phyloP scores from a whole-genome alignment of 1,284 basidiomycete genomes.

The Trichosporon ovoides region DNA sequence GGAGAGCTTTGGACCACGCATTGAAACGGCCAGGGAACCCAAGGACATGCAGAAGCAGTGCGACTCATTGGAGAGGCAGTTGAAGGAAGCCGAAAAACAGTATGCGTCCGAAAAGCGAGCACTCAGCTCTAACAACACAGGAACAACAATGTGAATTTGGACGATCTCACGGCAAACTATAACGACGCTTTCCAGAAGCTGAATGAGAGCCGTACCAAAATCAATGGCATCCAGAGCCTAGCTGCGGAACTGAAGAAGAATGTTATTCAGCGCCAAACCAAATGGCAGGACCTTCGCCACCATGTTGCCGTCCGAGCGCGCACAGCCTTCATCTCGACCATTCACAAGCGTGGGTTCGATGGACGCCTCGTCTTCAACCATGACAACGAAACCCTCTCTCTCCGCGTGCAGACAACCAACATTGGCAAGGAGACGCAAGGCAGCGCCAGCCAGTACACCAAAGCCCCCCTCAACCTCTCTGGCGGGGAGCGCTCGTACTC shows the following conservation, averaged over 20 bases:
- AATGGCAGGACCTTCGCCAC: constrained; percentile 81
- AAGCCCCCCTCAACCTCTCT: constrained; percentile 59
- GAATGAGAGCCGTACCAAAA: constrained; percentile 43
- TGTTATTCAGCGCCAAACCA: constrained; percentile 56
- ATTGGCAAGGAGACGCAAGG: background rate
- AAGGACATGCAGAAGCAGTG: constrained; percentile 60
- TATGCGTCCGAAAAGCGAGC: constrained; percentile 40
- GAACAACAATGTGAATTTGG: constrained; percentile 64
- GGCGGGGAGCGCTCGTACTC: constrained; percentile 97
- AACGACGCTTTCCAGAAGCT: constrained; percentile 40
- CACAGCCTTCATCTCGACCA: constrained; percentile 71
- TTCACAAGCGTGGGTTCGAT: constrained; percentile 77
- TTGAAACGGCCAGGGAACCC: constrained; percentile 57
- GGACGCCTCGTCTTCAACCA: constrained; percentile 79
- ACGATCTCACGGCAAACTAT: constrained; percentile 66
- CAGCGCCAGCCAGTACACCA: constrained; percentile 49
- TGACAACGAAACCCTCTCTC: constrained; percentile 55
- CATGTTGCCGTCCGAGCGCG: constrained; percentile 82
- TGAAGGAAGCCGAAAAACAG: constrained; percentile 65
- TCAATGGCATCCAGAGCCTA: background rate
- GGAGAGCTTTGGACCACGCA: constrained; percentile 51
- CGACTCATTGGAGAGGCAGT: constrained; percentile 60
- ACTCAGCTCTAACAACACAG: constrained; percentile 45
- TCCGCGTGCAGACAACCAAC: constrained; percentile 29
- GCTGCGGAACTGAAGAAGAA: constrained; percentile 11